phyloP scores from a whole-genome alignment of 192 early-diverging fungal species.

The Coemansia sp. region DNA sequence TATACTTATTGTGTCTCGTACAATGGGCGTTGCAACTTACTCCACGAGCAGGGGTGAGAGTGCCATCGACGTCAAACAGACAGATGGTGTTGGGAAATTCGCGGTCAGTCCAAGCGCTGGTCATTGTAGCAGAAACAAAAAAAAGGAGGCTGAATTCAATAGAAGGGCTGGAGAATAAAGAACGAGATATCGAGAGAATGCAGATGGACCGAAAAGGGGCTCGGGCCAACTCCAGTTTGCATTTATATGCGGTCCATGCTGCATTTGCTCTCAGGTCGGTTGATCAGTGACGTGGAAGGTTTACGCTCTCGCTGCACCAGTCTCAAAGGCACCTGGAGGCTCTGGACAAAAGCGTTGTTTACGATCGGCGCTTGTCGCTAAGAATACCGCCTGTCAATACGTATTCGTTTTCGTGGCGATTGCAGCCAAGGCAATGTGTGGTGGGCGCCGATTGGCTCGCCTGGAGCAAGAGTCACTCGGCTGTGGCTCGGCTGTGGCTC shows the following conservation, averaged over 20 bases:
- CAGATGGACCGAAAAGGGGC: not conserved
- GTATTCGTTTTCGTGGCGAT: not conserved
- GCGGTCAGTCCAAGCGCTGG: constrained; percentile 57
- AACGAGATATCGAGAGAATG: not conserved
- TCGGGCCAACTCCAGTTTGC: not conserved
- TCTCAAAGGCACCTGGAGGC: not conserved
- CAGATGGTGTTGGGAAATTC: constrained; percentile 77
- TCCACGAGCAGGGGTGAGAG: constrained; percentile 90
- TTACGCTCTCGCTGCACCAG: not conserved
- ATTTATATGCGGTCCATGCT: constrained; percentile 2
- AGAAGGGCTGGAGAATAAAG: not conserved
- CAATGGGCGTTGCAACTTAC: constrained; percentile 50
- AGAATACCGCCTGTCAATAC: no score
- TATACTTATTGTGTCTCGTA: not conserved
- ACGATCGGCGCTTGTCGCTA: not conserved
- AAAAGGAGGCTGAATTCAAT: not conserved
- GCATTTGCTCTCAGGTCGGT: not conserved
- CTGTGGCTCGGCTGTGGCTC: constrained; percentile 3
- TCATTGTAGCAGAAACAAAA: constrained; percentile 13
- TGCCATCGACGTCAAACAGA: constrained; percentile 98
- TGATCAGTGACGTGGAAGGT: not conserved
- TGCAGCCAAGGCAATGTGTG: not conserved
- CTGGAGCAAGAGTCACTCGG: not conserved
- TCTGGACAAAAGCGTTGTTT: not conserved
- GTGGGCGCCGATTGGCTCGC: not conserved